Evolutionary conservation across 1,284 basidiomycete species (phyloP), one percentile per base, ranked within the genome.

Genomic region (Moesziomyces antarcticus): DNA sequence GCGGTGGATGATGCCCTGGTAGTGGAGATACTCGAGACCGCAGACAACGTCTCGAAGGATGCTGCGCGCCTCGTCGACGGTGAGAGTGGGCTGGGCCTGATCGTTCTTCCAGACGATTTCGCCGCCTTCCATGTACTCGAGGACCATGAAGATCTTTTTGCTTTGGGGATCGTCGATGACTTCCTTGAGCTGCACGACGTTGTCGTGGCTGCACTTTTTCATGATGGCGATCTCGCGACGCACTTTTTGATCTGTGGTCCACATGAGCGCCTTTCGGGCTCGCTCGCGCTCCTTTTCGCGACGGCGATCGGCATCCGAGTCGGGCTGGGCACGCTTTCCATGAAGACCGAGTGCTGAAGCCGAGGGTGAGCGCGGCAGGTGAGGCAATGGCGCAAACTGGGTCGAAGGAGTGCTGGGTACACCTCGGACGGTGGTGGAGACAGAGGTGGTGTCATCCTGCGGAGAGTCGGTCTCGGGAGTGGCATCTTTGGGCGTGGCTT

Each of bases 1-100:
- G 61, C 97, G 93, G 85, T 99, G 97, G 54, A 99, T 98, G 85
- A 99, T 97, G 40, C 96, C 96, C 82, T 98, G 93, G 80, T 92
- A 90, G 84, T 99, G 96, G 7, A 99, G 86, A 84, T 97, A 98
- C 82, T 97, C 93, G 47, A 99, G 88, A 25, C 96, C 96, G 20
- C 96, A 89, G 44, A 97, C 89, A 50, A 94, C 92, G 84, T 98
- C 96, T 59, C 96, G 90, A 81, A 95, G 91, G 49, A 95, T 95
- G 57, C 90, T 88, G 40, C 94, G 87, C 8, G 92, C 91, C 83
- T 97, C 92, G 55, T 90, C 89, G 16, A 97, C 89, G 9, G 90
- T 90, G 65, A 98, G 87, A 9, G 92, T 88, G 5, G 96, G 96
- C 9, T 66, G 68, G 5, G 73, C 78, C 20, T 63, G 53, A 14